These are phyloP conservation scores for Rubia yunnanensis DNA, from an alignment of 257 asterid genomes.

Conservation along the genomic window DNA sequence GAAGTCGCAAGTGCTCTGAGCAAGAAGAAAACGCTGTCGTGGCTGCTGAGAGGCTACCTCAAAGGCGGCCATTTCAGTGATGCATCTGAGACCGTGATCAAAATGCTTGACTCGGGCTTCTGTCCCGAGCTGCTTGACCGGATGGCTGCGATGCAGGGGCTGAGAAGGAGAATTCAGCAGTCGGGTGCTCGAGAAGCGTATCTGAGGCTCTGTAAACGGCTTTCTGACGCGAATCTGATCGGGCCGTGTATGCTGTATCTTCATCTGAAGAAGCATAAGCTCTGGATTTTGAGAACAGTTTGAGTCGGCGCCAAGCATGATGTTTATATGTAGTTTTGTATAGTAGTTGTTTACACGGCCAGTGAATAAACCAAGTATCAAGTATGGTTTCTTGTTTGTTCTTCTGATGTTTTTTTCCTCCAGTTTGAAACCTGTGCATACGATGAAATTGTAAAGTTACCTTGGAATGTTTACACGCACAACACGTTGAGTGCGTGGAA, in stretches of 20 bases:
- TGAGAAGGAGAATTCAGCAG: conserved; percentile 51
- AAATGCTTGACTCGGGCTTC: conserved; percentile 70
- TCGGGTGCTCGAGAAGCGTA: conserved; percentile 51
- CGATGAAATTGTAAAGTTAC: not conserved
- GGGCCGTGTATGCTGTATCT: conserved; percentile 69
- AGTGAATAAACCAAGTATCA: not conserved
- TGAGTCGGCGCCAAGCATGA: conserved; percentile 16
- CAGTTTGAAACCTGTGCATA: not conserved
- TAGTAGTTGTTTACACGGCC: not conserved
- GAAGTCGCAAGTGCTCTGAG: conserved; percentile 47
- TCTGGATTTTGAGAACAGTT: conserved; percentile 73
- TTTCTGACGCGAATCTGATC: conserved; percentile 63
- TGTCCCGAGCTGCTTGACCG: conserved; percentile 65
- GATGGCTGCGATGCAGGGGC: conserved; percentile 77
- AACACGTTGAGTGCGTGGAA: no score
- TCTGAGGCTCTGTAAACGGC: conserved; percentile 59
- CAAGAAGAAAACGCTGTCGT: conserved; percentile 61
- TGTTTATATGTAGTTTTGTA: conserved; percentile 13
- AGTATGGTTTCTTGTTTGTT: not conserved
- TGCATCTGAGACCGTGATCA: conserved; percentile 69
- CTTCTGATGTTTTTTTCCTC: no score
- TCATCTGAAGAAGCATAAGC: conserved; percentile 57
- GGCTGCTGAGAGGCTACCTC: conserved; percentile 88
- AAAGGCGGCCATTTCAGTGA: conserved; percentile 82
- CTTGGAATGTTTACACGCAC: not conserved